Percentiles rank a stretch among this genome's conserved stretches.
Conservation (phyloP, 352 stramenopile species). For the Globisporangium cystogenes region DNA sequence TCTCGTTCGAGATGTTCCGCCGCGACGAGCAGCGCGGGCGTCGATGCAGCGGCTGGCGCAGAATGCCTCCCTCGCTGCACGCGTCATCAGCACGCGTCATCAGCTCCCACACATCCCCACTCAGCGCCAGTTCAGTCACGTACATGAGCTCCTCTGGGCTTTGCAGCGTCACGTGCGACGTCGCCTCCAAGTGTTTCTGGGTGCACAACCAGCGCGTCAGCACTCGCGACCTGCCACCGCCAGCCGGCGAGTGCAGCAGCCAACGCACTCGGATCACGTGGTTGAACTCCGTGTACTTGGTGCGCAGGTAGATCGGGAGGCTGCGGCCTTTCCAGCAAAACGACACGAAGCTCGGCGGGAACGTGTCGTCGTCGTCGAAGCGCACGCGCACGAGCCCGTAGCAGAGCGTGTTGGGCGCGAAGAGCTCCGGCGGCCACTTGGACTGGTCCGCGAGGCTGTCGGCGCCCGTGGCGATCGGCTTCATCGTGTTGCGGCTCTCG, state of each 20-base stretch:
- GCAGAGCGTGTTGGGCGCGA: slow-evolving; percentile 71
- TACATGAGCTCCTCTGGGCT: slow-evolving; percentile 77
- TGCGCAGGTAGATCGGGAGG: slow-evolving; percentile 78
- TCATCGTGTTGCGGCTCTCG: slow-evolving; percentile 78
- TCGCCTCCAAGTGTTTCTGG: slow-evolving; percentile 78
- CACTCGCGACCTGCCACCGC: too few species aligned
- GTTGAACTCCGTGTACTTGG: slow-evolving; percentile 88
- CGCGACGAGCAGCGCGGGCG: slow-evolving; percentile 62
- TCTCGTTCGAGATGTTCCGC: slow-evolving; percentile 73
- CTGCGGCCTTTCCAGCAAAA: slow-evolving; percentile 89
- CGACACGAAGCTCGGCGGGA: slow-evolving; percentile 68
- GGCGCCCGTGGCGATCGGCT: slow-evolving; percentile 58
- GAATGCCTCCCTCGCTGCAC: slow-evolving; percentile 50
- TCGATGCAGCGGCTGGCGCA: slow-evolving; percentile 54
- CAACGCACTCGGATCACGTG: slow-evolving; percentile 74
- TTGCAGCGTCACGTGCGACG: slow-evolving; percentile 70
- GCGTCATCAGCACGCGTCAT: not conserved
- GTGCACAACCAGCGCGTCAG: not conserved
- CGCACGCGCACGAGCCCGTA: slow-evolving; percentile 77
- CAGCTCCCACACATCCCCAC: not conserved
- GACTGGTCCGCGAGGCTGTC: slow-evolving; percentile 62
- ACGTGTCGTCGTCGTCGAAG: slow-evolving; percentile 53
- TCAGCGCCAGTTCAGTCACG: too few species aligned
- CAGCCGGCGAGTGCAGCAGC: not conserved
- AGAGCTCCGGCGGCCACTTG: slow-evolving; percentile 75